Evolutionary conservation across 2,329 filamentous ascomycete species (phyloP).

Genomic region (Monosporascus sp.): DNA sequence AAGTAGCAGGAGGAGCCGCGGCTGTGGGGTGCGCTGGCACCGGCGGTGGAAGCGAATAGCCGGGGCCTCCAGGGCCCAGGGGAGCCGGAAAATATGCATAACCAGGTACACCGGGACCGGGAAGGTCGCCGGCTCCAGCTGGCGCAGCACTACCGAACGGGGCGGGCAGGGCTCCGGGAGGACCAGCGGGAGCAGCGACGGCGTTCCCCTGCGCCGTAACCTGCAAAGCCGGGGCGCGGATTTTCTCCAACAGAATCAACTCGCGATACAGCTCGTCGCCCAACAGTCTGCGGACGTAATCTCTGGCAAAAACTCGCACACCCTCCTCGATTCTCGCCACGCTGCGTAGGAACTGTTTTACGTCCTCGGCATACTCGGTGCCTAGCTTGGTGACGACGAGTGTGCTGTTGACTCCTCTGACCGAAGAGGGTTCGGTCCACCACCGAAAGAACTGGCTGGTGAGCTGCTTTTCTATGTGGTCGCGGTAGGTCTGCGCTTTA

Average conservation of each 20-base stretch:
- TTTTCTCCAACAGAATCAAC: constrained; percentile 4
- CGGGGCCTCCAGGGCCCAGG: too few species aligned
- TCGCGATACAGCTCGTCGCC: constrained; percentile 7
- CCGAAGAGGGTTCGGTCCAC: background rate
- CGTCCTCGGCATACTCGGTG: constrained; percentile 2
- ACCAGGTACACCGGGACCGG: too few species aligned
- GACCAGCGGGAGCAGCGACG: background rate
- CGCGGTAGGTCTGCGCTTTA: background rate
- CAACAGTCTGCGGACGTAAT: constrained; percentile 6
- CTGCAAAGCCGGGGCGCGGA: background rate
- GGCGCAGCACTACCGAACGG: background rate
- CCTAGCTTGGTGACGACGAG: constrained; percentile 6
- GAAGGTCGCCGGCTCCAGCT: background rate
- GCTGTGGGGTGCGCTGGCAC: too few species aligned
- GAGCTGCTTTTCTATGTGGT: constrained; percentile 1
- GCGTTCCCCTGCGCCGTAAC: background rate
- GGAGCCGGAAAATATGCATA: too few species aligned
- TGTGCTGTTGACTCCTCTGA: background rate
- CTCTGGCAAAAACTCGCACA: constrained; percentile 1
- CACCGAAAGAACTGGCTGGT: background rate
- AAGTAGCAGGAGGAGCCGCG: background rate
- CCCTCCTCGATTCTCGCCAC: background rate
- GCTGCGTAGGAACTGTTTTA: background rate
- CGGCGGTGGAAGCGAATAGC: too few species aligned
- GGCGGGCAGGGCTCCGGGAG: background rate